Percentiles rank a stretch among this genome's conserved stretches.
These are phyloP conservation scores for Naegleria lovaniensis DNA, from an alignment of 208 protist genomes.

Conservation along the genomic window DNA sequence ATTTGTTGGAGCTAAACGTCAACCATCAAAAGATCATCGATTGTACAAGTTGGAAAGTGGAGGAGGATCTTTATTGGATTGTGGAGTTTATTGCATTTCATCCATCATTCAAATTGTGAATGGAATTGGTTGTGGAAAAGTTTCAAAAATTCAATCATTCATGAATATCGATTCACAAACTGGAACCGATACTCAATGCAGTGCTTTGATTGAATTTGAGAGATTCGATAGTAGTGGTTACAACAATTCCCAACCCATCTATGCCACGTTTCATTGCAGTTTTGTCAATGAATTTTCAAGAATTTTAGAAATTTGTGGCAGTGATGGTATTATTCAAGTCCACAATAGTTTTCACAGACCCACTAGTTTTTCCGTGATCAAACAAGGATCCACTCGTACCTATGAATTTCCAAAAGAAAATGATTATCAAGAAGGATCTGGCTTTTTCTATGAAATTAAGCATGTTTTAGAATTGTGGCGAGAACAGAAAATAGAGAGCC, in stretches of 20 bases:
- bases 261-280: background rate
- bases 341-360: background rate
- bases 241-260: background rate
- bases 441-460: background rate
- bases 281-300: background rate
- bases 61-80: conserved; percentile 24
- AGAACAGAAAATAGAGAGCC: background rate
- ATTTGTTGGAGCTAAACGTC: background rate
- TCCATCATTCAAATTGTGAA: background rate
- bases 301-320: background rate
- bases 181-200: background rate
- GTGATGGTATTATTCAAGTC: background rate
- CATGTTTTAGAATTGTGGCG: background rate
- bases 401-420: background rate
- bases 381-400: background rate
- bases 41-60: background rate
- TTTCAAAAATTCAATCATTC: background rate
- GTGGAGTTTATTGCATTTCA: conserved; percentile 23
- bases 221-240: too few species aligned
- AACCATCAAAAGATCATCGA: background rate
- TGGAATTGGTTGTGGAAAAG: background rate
- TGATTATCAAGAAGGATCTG: background rate
- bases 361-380: background rate
- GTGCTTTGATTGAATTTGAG: background rate
- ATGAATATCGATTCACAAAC: background rate